These are phyloP conservation scores for Diplodia mutila DNA, from an alignment of 2,329 filamentous ascomycete genomes.

Conservation along the genomic window DNA sequence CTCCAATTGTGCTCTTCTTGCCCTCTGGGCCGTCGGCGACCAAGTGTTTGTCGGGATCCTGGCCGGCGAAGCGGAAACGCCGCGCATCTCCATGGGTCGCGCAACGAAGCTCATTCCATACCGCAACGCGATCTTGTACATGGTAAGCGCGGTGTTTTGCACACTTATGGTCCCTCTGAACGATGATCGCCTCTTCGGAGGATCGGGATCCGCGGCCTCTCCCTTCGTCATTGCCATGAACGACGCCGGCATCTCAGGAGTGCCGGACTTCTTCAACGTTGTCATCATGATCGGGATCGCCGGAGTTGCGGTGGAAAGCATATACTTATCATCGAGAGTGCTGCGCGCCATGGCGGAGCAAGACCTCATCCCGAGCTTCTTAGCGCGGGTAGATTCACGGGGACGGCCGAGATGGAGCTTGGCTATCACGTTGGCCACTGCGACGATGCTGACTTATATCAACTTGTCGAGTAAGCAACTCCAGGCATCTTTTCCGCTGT, in stretches of 20 bases:
- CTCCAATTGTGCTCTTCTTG: background rate
- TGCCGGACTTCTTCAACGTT: constrained; percentile 39
- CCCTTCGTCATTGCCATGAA: constrained; percentile 40
- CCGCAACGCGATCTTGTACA: constrained; percentile 45
- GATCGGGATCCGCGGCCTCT: constrained; percentile 35
- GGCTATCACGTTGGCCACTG: constrained; percentile 56
- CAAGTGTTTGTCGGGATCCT: constrained; percentile 46
- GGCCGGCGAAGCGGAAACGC: constrained; percentile 45
- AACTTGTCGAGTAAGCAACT: background rate
- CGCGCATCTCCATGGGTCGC: constrained; percentile 44
- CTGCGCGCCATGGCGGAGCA: constrained; percentile 37
- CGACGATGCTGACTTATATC: constrained; percentile 43
- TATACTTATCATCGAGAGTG: constrained; percentile 42
- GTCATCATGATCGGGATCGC: constrained; percentile 39
- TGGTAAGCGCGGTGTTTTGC: constrained; percentile 35
- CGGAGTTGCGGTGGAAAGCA: constrained; percentile 37
- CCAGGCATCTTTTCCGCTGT: accelerated
- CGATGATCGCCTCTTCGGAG: constrained; percentile 29
- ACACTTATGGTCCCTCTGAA: constrained; percentile 26
- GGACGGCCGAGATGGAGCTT: constrained; percentile 56
- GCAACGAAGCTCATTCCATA: constrained; percentile 46
- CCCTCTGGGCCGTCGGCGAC: constrained; percentile 32
- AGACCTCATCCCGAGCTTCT: constrained; percentile 33
- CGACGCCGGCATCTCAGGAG: constrained; percentile 34
- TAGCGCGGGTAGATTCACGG: constrained; percentile 36